phyloP scores from a whole-genome alignment of 257 asterid genomes.

The Solanum habrochaites region DNA sequence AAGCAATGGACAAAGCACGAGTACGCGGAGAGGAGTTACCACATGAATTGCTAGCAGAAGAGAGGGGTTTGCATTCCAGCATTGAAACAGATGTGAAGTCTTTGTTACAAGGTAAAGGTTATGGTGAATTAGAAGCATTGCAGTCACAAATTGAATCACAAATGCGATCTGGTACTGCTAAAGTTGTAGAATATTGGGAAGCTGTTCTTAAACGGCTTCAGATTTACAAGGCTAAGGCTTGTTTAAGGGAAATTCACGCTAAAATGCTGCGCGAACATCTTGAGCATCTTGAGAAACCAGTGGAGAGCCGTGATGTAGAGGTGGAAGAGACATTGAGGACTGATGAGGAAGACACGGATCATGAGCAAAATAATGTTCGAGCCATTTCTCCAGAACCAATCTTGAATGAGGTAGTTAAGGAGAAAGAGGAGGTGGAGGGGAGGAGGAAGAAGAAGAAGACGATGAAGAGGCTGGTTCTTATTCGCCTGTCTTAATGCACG shows the following conservation, averaged over 20 bases:
- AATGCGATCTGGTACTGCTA: constrained; percentile 90
- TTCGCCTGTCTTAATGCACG: constrained; percentile 70
- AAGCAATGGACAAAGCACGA: constrained; percentile 85
- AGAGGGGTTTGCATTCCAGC: constrained; percentile 76
- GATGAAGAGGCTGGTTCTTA: constrained; percentile 45
- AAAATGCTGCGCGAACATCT: constrained; percentile 68
- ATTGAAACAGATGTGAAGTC: constrained; percentile 76
- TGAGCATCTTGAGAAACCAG: constrained; percentile 49
- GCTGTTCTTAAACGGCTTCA: constrained; percentile 81
- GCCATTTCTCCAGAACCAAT: constrained; percentile 37
- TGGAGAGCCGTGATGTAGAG: constrained; percentile 25
- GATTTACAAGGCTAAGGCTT: constrained; percentile 91
- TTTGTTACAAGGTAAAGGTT: constrained; percentile 59
- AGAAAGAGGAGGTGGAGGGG: constrained; percentile 31
- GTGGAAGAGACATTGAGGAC: constrained; percentile 20
- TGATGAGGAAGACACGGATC: constrained; percentile 24
- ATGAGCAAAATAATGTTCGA: constrained; percentile 14
- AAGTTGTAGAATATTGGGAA: constrained; percentile 93
- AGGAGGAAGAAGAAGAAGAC: neutral
- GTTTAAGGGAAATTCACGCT: constrained; percentile 81
- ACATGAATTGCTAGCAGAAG: constrained; percentile 74
- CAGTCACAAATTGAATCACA: constrained; percentile 73
- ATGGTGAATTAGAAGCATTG: constrained; percentile 39
- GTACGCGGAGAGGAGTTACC: constrained; percentile 85
- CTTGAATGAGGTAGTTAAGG: constrained; percentile 28